phyloP scores from a whole-genome alignment of 805 yeast genomes.

The Teunomyces cretensis region DNA sequence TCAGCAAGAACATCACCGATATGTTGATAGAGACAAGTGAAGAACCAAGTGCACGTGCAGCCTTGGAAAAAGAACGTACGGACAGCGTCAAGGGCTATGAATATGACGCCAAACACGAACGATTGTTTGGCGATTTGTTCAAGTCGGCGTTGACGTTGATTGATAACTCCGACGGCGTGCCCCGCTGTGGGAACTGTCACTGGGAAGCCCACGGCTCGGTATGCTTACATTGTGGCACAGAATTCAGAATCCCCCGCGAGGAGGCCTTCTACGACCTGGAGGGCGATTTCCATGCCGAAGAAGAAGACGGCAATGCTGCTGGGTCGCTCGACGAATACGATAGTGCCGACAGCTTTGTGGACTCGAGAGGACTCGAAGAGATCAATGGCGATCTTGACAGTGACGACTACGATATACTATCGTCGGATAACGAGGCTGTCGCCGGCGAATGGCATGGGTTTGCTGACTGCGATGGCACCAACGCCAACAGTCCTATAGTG shows the following conservation, averaged over 20 bases:
- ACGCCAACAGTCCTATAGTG: conserved; percentile 11
- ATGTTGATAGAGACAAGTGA: conserved; percentile 35
- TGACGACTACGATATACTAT: conserved; percentile 16
- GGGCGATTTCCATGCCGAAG: conserved; percentile 36
- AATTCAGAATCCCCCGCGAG: conserved; percentile 39
- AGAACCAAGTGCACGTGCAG: conserved; percentile 22
- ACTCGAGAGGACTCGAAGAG: conserved; percentile 21
- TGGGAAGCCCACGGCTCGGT: conserved; percentile 72
- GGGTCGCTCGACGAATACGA: conserved; percentile 21
- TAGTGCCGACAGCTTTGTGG: conserved; percentile 34
- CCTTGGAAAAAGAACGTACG: conserved; percentile 23
- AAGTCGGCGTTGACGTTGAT: conserved; percentile 51
- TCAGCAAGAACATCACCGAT: conserved; percentile 42
- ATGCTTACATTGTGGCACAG: conserved; percentile 69
- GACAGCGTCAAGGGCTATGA: conserved; percentile 36
- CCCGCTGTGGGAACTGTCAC: conserved; percentile 72
- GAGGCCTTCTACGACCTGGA: conserved; percentile 36
- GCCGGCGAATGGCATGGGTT: conserved; percentile 23
- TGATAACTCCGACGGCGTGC: conserved; percentile 69
- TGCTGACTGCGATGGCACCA: conserved; percentile 10
- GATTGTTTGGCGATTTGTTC: conserved; percentile 52
- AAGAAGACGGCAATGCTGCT: conserved; percentile 23
- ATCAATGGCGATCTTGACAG: conserved; percentile 18
- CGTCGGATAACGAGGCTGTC: conserved; percentile 10
- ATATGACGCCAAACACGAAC: conserved; percentile 35